These are phyloP conservation scores for Pleomassaria siparia DNA, from an alignment of 2,329 filamentous ascomycete species.

Conservation along the genomic window DNA sequence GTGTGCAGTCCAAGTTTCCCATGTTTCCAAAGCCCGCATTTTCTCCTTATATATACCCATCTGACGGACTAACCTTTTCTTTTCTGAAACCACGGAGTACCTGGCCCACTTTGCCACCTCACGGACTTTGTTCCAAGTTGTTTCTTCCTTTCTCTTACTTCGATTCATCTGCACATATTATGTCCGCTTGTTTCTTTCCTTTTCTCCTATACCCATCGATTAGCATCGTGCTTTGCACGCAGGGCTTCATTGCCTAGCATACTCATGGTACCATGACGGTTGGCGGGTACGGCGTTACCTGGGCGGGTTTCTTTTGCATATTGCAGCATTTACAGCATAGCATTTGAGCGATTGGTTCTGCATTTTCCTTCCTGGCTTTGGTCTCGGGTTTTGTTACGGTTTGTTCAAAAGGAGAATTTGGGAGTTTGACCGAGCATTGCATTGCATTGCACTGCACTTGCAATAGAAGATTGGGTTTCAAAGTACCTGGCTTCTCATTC, in stretches of 20 bases:
- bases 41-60: not conserved
- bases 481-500: not conserved
- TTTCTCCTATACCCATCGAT: conserved; percentile 1
- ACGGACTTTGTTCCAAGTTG: not conserved
- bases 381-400: not conserved
- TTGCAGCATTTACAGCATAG: not conserved
- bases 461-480: not conserved
- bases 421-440: not conserved
- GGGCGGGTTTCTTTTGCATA: not conserved
- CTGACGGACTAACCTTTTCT: not conserved
- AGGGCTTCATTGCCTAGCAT: not conserved
- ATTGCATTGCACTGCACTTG: not conserved
- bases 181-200: not conserved
- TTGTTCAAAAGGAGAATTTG: not conserved
- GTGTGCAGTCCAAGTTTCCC: not conserved
- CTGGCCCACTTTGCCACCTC: no score
- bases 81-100: not conserved
- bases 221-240: not conserved
- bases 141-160: not conserved
- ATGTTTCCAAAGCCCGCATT: not conserved
- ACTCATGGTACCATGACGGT: not conserved
- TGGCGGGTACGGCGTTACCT: not conserved
- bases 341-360: not conserved
- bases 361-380: not conserved
- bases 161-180: not conserved